Evolutionary conservation across 1,139 yeast genomes (phyloP), one percentile per base, ranked within the genome.

Genomic region (Geotrichum klebahnii): DNA sequence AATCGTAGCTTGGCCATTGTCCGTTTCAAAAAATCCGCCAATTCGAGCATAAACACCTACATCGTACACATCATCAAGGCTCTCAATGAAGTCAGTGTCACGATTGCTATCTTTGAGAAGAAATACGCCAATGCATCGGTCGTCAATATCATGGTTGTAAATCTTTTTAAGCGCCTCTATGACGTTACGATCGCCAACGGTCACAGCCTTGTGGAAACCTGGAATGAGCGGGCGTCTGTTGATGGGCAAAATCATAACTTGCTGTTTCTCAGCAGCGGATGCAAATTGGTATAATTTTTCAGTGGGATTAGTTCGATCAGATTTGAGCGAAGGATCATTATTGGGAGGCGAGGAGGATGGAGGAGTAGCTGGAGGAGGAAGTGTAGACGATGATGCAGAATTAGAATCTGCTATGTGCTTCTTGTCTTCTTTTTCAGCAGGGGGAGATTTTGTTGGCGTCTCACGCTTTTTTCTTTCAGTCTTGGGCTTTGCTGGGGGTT

Each of bases 21-120:
- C 53, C 57, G 52, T 53, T 22, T 56, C 59, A 41, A 55, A 56
- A 24, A 54, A 57, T 4, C 58, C 59, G n/a, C 61, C 59, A 50
- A 88, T 80, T 63, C 86, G 94, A 56, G 95, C 90, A 60, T 84
- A 80, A 1, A 86, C 94, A 65, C 97, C 97, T 17, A 84, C 78
- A 23, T 79, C 79, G 64, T 84, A 79, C 32, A 88, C 88, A 49
- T 86, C 82, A 44, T 79, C 82, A 44, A 73, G 74, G 52, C 73
- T 70, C 46, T 74, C 76, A 53, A 88, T 84, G 22, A 84, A 77
- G 61, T 88, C 96, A 5, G 88, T 79, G 62, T 84, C 89, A 36
- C 80, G 78, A 44, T 76, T 79, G 39, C 80, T 81, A 62, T 85
- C 86, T 63, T 82, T 84, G 55, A 84, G 79, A 61, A 86, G 77